A percentile compares a stretch with the other conserved stretches of the same genome.
phyloP scores from a whole-genome alignment of 2,329 filamentous ascomycete species.

The Exophiala mesophila region DNA sequence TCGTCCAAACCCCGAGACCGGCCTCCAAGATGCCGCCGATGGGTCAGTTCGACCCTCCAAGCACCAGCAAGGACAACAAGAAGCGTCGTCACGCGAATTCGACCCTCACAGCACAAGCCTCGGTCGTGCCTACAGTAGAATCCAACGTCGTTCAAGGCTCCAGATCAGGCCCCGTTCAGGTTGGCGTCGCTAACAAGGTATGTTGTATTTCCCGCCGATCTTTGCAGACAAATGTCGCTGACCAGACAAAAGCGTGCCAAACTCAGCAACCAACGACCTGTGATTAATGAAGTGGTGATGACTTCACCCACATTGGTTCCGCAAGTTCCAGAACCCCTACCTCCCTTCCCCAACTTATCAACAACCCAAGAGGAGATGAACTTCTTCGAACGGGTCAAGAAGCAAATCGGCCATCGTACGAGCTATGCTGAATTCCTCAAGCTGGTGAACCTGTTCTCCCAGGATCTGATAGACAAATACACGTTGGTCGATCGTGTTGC shows the following conservation, averaged over 20 bases:
- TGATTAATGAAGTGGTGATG: constrained; percentile 53
- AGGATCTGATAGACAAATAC: constrained; percentile 83
- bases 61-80: constrained; percentile 83
- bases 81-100: constrained; percentile 64
- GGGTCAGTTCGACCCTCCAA: constrained; percentile 83
- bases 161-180: constrained; percentile 35
- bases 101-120: constrained; percentile 23
- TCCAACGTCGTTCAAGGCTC: constrained; percentile 32
- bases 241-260: constrained; percentile 18
- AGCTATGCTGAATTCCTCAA: constrained; percentile 95
- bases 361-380: constrained; percentile 78
- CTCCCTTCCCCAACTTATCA: constrained; percentile 66
- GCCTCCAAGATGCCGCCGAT: constrained; percentile 77
- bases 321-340: constrained; percentile 78
- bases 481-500: constrained; percentile 77
- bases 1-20: constrained; percentile 49
- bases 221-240: not conserved
- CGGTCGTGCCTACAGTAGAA: constrained; percentile 31
- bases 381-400: constrained; percentile 96
- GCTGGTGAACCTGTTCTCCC: constrained; percentile 89
- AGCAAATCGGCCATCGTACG: constrained; percentile 87
- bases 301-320: constrained; percentile 80
- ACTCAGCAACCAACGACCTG: constrained; percentile 18
- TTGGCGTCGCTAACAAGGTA: constrained; percentile 49
- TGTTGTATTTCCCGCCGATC: constrained; percentile 27